These are phyloP conservation scores for Suillus spraguei DNA, from an alignment of 768 basidiomycete species.

Conservation along the genomic window DNA sequence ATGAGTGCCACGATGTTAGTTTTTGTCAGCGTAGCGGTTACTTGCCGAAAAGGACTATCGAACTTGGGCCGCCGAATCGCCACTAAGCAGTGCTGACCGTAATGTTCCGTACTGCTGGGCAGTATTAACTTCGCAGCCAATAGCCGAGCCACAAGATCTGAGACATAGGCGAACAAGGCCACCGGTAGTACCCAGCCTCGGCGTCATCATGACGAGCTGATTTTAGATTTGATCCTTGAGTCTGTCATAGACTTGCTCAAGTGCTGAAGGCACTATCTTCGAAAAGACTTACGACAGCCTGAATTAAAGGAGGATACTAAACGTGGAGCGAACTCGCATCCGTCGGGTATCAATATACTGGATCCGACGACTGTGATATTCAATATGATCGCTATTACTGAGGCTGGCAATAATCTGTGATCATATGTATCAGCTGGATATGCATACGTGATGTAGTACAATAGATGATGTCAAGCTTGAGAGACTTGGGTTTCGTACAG, in stretches of 20 bases:
- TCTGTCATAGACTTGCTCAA: not conserved
- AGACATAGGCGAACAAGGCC: not conserved
- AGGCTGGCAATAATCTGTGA: too few relatives aligned
- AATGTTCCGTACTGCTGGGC: not conserved
- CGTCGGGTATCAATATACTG: not conserved
- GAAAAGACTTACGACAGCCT: not conserved
- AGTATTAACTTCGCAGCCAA: not conserved
- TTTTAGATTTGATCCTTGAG: not conserved
- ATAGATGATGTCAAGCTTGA: not conserved
- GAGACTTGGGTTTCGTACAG: not conserved
- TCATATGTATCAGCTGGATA: too few relatives aligned
- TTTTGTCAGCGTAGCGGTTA: not conserved
- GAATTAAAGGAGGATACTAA: not conserved
- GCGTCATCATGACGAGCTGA: not conserved
- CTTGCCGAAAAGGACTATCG: not conserved
- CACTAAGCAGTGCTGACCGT: not conserved
- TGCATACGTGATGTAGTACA: too few relatives aligned
- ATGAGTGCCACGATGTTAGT: slow-evolving; percentile 7
- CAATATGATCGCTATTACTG: too few relatives aligned
- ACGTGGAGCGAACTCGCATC: not conserved
- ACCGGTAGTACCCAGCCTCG: not conserved
- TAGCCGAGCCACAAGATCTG: not conserved
- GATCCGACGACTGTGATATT: not conserved
- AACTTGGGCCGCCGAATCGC: not conserved
- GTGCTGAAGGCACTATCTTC: not conserved